These are phyloP conservation scores for Dothideomycetidae sp. DNA, from an alignment of 2,329 filamentous ascomycete genomes.

Conservation along the genomic window DNA sequence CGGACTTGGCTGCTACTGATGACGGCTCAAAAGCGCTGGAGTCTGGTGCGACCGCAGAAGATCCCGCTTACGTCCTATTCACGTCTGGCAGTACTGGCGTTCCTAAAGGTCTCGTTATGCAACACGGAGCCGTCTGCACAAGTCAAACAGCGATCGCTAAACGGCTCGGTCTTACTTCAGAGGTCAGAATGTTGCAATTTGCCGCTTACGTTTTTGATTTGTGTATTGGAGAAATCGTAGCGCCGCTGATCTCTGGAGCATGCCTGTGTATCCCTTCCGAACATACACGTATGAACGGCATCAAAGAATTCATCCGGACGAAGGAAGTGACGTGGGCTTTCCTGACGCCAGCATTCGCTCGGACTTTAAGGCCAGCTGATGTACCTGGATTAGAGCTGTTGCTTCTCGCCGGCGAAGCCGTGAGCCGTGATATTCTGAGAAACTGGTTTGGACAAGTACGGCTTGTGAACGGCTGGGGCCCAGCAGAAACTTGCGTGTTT, in stretches of 20 bases:
- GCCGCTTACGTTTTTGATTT: neutral
- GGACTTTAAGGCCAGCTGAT: neutral
- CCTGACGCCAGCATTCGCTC: neutral
- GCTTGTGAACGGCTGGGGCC: constrained; percentile 2
- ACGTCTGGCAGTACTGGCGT: neutral
- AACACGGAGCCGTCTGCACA: constrained; percentile 5
- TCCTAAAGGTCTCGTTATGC: neutral
- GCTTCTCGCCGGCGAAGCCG: neutral
- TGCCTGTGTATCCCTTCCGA: neutral
- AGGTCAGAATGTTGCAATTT: neutral
- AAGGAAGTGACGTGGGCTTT: neutral
- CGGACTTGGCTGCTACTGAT: neutral
- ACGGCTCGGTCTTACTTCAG: neutral
- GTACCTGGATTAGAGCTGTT: neutral
- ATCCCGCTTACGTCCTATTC: constrained; percentile 1
- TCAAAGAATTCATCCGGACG: neutral
- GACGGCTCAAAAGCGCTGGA: neutral
- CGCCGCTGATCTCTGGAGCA: neutral
- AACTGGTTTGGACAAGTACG: neutral
- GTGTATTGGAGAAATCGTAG: neutral
- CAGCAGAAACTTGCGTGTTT: constrained; percentile 2
- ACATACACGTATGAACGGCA: neutral
- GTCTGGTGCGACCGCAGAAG: neutral
- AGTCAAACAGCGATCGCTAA: constrained; percentile 4
- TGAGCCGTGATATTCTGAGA: neutral